These are phyloP conservation scores for Prunella vulgaris DNA, from an alignment of 257 asterid genomes.

Conservation along the genomic window DNA sequence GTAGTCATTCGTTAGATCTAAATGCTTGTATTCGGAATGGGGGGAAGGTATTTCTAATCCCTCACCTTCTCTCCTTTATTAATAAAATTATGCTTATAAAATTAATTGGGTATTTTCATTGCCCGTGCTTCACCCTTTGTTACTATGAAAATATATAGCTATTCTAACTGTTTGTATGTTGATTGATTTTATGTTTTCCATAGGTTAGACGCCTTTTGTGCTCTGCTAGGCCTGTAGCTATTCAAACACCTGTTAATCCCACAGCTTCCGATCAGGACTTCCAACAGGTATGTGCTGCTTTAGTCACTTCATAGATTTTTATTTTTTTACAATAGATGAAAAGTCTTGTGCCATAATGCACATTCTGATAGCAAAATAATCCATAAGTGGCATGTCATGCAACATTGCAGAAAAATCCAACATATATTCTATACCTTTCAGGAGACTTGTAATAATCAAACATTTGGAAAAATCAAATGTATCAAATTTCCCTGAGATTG, in stretches of 20 bases:
- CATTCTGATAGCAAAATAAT: not conserved
- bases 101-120: too few species aligned
- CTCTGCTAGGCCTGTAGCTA: conserved; percentile 85
- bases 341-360: not conserved
- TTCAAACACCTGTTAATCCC: conserved; percentile 88
- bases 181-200: conserved; percentile 14
- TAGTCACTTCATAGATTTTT: conserved; percentile 16
- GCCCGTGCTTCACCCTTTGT: not conserved
- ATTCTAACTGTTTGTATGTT: conserved; percentile 1
- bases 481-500: not conserved
- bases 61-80: too few species aligned
- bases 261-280: conserved; percentile 95
- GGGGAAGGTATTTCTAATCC: too few species aligned
- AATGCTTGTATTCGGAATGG: too few species aligned
- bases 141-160: not conserved
- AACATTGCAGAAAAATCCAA: not conserved
- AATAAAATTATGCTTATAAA: too few species aligned
- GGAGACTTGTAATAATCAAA: not conserved
- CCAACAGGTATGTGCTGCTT: conserved; percentile 73
- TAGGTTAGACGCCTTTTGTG: conserved; percentile 88
- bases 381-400: not conserved
- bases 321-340: conserved; percentile 1
- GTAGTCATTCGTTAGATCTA: too few species aligned
- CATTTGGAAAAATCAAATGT: not conserved
- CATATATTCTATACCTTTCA: not conserved